A percentile compares a stretch with the other conserved stretches of the same genome.
phyloP scores from a whole-genome alignment of 1,139 yeast species.

The Insectozyma bohioensis region DNA sequence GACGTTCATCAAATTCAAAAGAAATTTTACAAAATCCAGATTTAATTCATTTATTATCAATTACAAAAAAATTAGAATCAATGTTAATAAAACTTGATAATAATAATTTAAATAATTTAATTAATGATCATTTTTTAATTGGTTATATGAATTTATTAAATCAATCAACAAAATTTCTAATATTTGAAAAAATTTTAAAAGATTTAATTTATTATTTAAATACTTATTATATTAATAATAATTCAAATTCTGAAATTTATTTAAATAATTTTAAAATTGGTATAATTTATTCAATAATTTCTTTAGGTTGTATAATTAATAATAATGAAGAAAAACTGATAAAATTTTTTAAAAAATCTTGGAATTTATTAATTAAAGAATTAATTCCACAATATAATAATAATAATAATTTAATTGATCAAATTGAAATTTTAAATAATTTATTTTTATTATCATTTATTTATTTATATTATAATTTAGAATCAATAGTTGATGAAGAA shows the following conservation, averaged over 20 bases:
- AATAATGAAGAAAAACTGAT: constrained; percentile 25
- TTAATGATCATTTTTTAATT: constrained; percentile 31
- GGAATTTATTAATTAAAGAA: constrained; percentile 45
- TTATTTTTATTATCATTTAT: constrained; percentile 33
- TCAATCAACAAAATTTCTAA: constrained; percentile 21
- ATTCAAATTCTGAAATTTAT: not conserved
- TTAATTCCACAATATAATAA: constrained; percentile 44
- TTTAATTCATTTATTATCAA: constrained; percentile 32
- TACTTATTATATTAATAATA: constrained; percentile 15
- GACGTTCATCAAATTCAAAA: constrained; percentile 3
- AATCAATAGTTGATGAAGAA: constrained; percentile 7
- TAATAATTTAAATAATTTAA: constrained; percentile 10
- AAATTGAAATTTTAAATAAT: constrained; percentile 38
- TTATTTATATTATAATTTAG: constrained; percentile 30
- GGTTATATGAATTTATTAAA: constrained; percentile 29
- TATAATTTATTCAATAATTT: constrained; percentile 25
- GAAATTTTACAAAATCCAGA: constrained; percentile 12
- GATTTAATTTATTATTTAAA: constrained; percentile 30
- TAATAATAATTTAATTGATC: constrained; percentile 36
- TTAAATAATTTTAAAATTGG: constrained; percentile 28
- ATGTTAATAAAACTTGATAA: constrained; percentile 19
- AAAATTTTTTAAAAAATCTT: constrained; percentile 37
- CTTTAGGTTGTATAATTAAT: constrained; percentile 25
- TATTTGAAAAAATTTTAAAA: constrained; percentile 20
- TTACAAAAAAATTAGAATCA: constrained; percentile 28